Base-by-base conservation (phyloP, 768 basidiomycete genomes). In the Tylopilus rubrobrunneus region DNA sequence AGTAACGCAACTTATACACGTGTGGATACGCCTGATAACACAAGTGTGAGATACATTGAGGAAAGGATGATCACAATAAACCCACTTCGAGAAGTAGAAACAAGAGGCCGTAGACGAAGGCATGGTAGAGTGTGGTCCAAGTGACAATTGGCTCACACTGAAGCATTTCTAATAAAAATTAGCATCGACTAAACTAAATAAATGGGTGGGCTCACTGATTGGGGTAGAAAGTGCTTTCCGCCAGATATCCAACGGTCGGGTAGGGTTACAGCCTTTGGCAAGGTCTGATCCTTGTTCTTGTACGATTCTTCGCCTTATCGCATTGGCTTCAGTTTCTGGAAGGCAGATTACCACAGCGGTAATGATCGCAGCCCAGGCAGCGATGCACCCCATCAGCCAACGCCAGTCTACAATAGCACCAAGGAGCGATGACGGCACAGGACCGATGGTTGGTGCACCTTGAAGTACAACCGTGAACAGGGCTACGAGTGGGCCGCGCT, bases 371-470 rank as follows among this genome's bases (percentile, higher is more conserved):
- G 52, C 60, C 59, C 65, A 64, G 0, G n/a, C 34, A 34, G 14
- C 34, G 7, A 67, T 59, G 12, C 51, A 56, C 11, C 56, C 65
- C 57, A 67, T 59, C 28, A 61, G 21, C 59, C 53, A 64, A 15
- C 57, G 63, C 65, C 65, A 64, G 40, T 56, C 52, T 23, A 67
- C 47, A 27, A 57, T 34, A 21, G 49, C 21, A 14, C 65, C 60
- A 25, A 67, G 58, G 10, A 66, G 17, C 4, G 65, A 59, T 2
- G 62, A 62, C n/a, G 65, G 65, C 10, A 67, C 65, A 6, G 65
- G 61, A 7, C 62, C 65, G 28, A 67, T 53, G 8, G 65, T 67
- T 4, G 60, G 62, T 47, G 62, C 65, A 34, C 65, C 65, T 52
- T 66, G 65, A 9, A 62, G 57, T 7, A 67, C 57, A 21, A 67